phyloP scores from a whole-genome alignment of 331 rosid species.

The Rosa hybrid region DNA sequence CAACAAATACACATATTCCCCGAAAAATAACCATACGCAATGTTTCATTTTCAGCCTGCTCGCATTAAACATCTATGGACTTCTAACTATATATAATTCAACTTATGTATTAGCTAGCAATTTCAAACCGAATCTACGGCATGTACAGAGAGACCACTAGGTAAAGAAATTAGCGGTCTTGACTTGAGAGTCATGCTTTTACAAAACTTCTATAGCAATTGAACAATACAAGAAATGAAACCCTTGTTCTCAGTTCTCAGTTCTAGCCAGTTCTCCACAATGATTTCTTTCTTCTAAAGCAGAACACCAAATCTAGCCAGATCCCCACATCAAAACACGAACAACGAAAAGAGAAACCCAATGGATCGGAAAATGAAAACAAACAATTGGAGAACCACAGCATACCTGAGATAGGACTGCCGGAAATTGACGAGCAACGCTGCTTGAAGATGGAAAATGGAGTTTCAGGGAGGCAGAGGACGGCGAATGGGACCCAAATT shows the following conservation, averaged over 20 bases:
- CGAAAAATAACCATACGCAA: background rate
- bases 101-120: background rate
- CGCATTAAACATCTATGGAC: background rate
- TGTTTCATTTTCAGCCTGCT: background rate
- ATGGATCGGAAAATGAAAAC: background rate
- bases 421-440: background rate
- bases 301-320: background rate
- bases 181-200: no score
- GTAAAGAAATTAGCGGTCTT: no score
- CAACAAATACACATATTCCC: background rate
- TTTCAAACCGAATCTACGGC: background rate
- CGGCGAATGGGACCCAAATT: background rate
- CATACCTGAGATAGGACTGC: background rate
- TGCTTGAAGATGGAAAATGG: background rate
- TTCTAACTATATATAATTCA: background rate
- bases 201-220: background rate
- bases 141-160: no score
- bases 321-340: background rate
- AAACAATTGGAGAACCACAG: background rate
- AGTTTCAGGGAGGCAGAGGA: background rate
- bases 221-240: background rate
- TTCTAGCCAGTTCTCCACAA: no score
- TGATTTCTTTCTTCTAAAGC: background rate
- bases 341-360: background rate
- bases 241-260: no score